These are phyloP conservation scores for Fusarium buxicola DNA, from an alignment of 2,329 filamentous ascomycete genomes.

Conservation along the genomic window DNA sequence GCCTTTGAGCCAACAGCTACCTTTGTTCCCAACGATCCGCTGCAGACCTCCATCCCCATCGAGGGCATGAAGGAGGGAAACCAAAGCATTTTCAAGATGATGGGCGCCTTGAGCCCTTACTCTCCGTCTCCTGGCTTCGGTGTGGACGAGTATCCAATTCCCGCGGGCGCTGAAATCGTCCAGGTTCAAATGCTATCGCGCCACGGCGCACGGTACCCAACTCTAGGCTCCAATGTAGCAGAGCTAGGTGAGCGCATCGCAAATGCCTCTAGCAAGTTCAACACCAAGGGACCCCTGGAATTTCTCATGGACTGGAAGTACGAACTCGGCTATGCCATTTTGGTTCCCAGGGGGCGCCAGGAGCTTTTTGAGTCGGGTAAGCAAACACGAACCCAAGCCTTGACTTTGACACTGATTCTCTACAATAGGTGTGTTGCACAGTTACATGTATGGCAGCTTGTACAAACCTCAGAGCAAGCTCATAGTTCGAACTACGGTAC, in stretches of 20 bases:
- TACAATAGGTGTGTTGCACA: conserved; percentile 70
- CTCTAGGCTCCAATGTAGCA: conserved; percentile 66
- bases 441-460: conserved; percentile 77
- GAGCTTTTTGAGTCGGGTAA: conserved; percentile 75
- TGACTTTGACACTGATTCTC: neutral
- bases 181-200: conserved; percentile 79
- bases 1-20: conserved; percentile 72
- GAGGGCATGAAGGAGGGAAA: conserved; percentile 66
- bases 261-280: conserved; percentile 64
- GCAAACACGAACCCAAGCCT: neutral
- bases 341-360: conserved; percentile 78
- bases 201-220: conserved; percentile 80
- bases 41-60: conserved; percentile 78
- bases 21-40: conserved; percentile 75
- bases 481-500: conserved; percentile 74
- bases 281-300: conserved; percentile 67
- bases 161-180: conserved; percentile 73
- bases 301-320: conserved; percentile 79
- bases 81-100: conserved; percentile 76
- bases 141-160: conserved; percentile 76
- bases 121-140: conserved; percentile 79
- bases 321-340: conserved; percentile 75
- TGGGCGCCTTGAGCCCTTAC: conserved; percentile 76
- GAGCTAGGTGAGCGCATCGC: conserved; percentile 68
- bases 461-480: conserved; percentile 80